Evolutionary conservation across 768 basidiomycete genomes (phyloP), one percentile per base, ranked within the genome.

Genomic region (Cantharellus anzutake): DNA sequence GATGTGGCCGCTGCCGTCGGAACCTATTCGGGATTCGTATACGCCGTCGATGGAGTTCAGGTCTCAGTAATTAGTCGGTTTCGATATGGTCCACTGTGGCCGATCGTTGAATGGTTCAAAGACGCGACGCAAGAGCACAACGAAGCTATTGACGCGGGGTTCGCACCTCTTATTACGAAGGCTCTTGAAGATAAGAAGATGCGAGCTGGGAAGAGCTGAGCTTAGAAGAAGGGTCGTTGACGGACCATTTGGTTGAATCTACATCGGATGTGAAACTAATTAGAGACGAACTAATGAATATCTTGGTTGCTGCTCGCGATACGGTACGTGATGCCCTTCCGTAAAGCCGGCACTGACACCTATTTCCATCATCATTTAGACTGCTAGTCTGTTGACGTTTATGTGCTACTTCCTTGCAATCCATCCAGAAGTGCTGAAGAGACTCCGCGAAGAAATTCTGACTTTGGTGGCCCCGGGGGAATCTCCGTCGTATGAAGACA

Each of bases 371-470:
- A 29, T 29, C 20, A 29, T 56, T 57, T 42, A 29, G 62, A 63
- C 62, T 3, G 60, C 62, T n/a, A 51, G 35, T 14, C 62, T 63
- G 4, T 38, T 63, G 4, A 51, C 55, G 34, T 63, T 63, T 50
- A 35, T 55, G 7, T 39, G 16, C 16, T 63, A 63, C 38, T 20
- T 58, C 4, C 60, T 63, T 29, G 41, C 62, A 37, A 14, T 57
- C 4, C 55, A 63, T 41, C 62, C 62, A 38, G 56, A 62, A 11
- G 44, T 57, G 5, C 50, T 61, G 60, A 5, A 7, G 14, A 58
- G 51, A 42, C 62, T 63, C 59, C 60, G 20, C 64, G 67, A 11
- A 60, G 66, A 51, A 59, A 62, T 4, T 56, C 64, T 68, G 56
- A 14, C 41, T 5, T 35, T 5, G n/a, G 39, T 4, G n/a, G 42